Conservation (phyloP, 495 filamentous ascomycete species). For the Darksidea phi region DNA sequence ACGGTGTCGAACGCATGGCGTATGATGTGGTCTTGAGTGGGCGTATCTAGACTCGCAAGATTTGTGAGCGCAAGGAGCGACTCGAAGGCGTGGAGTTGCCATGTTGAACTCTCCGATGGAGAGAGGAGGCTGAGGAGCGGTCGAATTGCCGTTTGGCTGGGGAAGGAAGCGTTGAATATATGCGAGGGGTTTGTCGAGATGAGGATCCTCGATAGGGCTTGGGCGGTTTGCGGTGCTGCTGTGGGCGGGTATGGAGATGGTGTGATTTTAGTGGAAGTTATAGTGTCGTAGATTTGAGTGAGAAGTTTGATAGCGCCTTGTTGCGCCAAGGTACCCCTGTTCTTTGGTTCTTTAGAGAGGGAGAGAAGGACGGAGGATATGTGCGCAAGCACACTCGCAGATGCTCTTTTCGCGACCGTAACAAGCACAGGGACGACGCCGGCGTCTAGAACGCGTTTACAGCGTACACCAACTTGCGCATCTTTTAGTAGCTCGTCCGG, state of each 20-base stretch:
- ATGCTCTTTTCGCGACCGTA: slow-evolving; percentile 62
- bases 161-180: slow-evolving; percentile 74
- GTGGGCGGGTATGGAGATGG: slow-evolving; percentile 55
- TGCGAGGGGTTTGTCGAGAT: slow-evolving; percentile 84
- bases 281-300: slow-evolving; percentile 61
- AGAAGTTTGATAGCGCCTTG: slow-evolving; percentile 87
- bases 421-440: slow-evolving; percentile 73
- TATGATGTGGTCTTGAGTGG: slow-evolving; percentile 68
- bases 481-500: slow-evolving; percentile 71
- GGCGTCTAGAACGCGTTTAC: slow-evolving; percentile 70
- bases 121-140: slow-evolving; percentile 72
- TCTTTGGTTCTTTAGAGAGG: slow-evolving; percentile 65
- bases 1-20: slow-evolving; percentile 67
- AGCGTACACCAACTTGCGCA: slow-evolving; percentile 71
- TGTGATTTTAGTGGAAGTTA: slow-evolving; percentile 72
- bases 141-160: slow-evolving; percentile 72
- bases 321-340: slow-evolving; percentile 78
- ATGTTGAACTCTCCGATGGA: slow-evolving; percentile 58
- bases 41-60: slow-evolving; percentile 72
- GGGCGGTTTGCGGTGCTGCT: slow-evolving; percentile 56
- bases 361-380: slow-evolving; percentile 74
- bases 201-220: slow-evolving; percentile 86
- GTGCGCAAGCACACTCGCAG: slow-evolving; percentile 61
- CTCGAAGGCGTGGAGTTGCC: slow-evolving; percentile 89
- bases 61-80: slow-evolving; percentile 89